These are phyloP conservation scores for Castanopsis chinensis DNA, from an alignment of 306 rosid species.

Conservation along the genomic window DNA sequence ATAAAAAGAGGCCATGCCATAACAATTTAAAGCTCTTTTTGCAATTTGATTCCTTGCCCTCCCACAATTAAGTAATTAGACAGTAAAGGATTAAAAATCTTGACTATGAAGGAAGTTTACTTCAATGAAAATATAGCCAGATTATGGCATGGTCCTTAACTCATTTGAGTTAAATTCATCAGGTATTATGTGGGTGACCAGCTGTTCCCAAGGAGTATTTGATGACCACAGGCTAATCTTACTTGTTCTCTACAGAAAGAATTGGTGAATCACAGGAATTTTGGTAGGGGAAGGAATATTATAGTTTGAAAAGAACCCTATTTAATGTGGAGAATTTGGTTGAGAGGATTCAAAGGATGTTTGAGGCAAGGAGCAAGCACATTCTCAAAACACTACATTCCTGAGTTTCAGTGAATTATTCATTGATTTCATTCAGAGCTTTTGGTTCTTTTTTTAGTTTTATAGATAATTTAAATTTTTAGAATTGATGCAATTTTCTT, in stretches of 20 bases:
- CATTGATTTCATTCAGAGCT: neutral
- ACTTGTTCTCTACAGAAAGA: neutral
- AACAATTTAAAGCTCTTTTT: too few relatives aligned
- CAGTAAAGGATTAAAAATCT: neutral
- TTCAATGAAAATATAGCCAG: neutral
- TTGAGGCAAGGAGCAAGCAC: neutral
- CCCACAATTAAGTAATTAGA: neutral
- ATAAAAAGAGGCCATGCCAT: too few relatives aligned
- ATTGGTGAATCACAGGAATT: neutral
- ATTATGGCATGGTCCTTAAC: neutral
- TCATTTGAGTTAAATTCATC: neutral
- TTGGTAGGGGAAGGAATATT: neutral
- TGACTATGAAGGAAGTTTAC: neutral
- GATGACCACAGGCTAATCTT: neutral
- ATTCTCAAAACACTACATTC: neutral
- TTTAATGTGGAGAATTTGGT: neutral
- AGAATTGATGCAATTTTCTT: neutral
- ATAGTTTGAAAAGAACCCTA: neutral
- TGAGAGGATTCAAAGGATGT: neutral
- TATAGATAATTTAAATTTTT: neutral
- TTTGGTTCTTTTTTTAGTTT: neutral
- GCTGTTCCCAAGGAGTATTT: neutral
- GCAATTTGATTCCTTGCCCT: too few relatives aligned
- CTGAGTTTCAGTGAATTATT: neutral
- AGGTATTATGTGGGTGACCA: neutral